Evolutionary conservation across 2,329 filamentous ascomycete genomes (phyloP), one percentile per base, ranked within the genome.

Genomic region (Trichoderma arundinaceum): DNA sequence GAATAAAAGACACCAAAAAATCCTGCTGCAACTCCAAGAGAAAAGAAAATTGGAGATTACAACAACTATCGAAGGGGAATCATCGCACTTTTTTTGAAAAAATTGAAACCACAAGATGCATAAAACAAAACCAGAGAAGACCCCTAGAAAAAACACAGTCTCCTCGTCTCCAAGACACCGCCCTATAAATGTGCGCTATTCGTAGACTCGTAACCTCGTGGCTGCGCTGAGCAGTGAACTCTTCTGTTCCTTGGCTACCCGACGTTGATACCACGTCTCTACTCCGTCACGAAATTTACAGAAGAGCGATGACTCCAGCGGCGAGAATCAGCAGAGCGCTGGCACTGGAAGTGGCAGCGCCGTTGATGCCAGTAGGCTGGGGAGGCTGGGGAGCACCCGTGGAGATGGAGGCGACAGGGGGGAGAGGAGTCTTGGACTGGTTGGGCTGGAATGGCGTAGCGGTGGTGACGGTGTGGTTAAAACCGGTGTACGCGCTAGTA

Each of bases 251-350:
- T 54, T 64, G 68, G 66, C 54, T 64, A 49, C 59, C 61, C 35
- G 63, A 65, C 56, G 51, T 49, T 65, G 48, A 67, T 57, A 64
- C 64, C 67, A 69, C 62, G 69, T 68, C 68, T 72, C 70, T 69
- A 74, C 69, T 70, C 48, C 62, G 64, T 70, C 66, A 70, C 71
- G 71, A 65, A 57, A 38, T 57, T 71, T 77, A 79, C 70, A 79
- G 69, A 57, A 79, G 76, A 56, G 75, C 76, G 41, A 78, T 68
- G 66, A 75, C 68, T 65, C 75, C 77, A 53, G 75, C 77, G 49
- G 74, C 77, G 43, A 74, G 71, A 43, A 79, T 71, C 19, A 79
- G 75, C 58, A 79, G 70, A n/a, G 73, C 72, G 70, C 77, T 79
- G 69, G 75, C 73, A 39, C 76, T 72, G 12, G 74, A 73, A 51